phyloP scores from a whole-genome alignment of 192 early-diverging fungal genomes.

The Coemansia sp. region DNA sequence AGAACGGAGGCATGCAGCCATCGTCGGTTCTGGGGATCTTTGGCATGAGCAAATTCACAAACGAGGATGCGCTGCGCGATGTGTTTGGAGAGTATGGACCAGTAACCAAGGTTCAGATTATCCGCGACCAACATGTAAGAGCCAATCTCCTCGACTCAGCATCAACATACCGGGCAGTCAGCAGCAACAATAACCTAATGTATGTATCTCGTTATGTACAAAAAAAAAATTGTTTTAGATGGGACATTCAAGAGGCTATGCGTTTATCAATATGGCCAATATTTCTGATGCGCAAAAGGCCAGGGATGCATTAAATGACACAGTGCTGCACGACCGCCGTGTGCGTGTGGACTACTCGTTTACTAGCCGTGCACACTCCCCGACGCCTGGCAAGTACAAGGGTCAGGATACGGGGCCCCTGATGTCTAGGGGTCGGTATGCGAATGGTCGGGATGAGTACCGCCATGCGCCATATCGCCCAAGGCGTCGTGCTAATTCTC shows the following conservation, averaged over 20 bases:
- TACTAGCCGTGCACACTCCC: conserved; percentile 32
- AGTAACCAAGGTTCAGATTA: conserved; percentile 40
- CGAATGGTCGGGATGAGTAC: not conserved
- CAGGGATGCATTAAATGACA: conserved; percentile 26
- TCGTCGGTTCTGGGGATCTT: conserved; percentile 51
- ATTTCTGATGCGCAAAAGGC: conserved; percentile 37
- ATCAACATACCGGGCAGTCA: conserved; percentile 13
- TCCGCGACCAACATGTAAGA: conserved; percentile 55
- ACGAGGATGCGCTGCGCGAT: conserved; percentile 36
- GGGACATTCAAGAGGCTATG: conserved; percentile 49
- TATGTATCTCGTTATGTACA: not conserved
- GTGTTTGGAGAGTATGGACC: conserved; percentile 45
- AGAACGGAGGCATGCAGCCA: conserved; percentile 1
- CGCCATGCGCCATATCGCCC: conserved; percentile 17
- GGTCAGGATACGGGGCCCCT: conserved; percentile 27
- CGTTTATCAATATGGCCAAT: conserved; percentile 47
- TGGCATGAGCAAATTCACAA: conserved; percentile 58
- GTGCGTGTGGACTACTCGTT: conserved; percentile 53
- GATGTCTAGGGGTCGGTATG: not conserved
- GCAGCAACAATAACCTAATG: conserved; percentile 11
- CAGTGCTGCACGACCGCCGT: conserved; percentile 39
- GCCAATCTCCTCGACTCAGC: not conserved
- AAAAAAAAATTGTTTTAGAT: conserved; percentile 24
- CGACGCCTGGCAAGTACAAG: conserved; percentile 40
- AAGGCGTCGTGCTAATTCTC: conserved; percentile 42